Evolutionary conservation across 306 rosid genomes (phyloP), one percentile per base, ranked within the genome.

Genomic region (Senna siamea): DNA sequence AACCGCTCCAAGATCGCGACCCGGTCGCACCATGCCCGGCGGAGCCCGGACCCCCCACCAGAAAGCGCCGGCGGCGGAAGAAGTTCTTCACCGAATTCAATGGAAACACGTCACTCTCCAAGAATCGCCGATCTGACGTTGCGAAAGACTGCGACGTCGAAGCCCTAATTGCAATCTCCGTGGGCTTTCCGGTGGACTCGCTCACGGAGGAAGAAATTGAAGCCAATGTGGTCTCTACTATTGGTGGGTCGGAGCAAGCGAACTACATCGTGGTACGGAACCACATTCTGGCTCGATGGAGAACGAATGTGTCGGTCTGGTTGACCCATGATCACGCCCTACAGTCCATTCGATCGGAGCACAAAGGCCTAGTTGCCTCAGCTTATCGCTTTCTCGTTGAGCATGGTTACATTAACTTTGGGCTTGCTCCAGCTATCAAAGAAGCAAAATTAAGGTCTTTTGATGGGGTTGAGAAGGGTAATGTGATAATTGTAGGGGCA

Each of bases 151-250:
- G 87, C 40, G 91, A 90, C 66, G 84, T 81, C 19, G 98, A 92
- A 71, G 96, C 98, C 40, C 82, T 88, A 48, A 90, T 92, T 19
- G 94, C 96, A 5, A 83, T 88, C 17, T 90, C 94, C 3, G 96
- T 90, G 1, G 96, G 98, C 3, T 92, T 92, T 51, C 98, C 96
- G 1, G 92, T 81, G n/a, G 96, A 92, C 73, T 88, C 94, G 9
- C 85, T 92, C 38, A 92, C 98, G 0, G 96, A 92, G 79, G 98
- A 92, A 80, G 98, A 90, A 76, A 88, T 92, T 80, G 92, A 90
- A 70, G 96, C 94, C 54, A 87, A 81, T 72, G 98, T 92, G 13
- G 94, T 92, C n/a, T 78, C 84, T 68, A 84, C 86, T 19, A 72
- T 92, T 7, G 98, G 98, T 23, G 98, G 98, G 11, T 79, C 85